Conservation (phyloP, 306 rosid species). For the Corylus americana region DNA sequence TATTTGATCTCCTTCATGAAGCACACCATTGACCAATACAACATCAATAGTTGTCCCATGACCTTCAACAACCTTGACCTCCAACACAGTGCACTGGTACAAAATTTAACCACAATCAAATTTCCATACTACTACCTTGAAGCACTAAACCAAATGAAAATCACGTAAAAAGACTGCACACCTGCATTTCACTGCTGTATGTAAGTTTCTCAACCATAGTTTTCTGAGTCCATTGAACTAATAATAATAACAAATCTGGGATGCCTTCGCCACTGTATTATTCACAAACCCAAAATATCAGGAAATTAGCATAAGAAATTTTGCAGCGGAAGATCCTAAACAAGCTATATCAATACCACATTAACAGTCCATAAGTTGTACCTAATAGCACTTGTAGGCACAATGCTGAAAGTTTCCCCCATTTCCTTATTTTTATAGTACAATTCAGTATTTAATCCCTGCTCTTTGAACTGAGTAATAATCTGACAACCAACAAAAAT, state of each 20-base stretch:
- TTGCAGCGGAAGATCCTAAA: not conserved
- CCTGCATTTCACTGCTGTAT: conserved; percentile 88
- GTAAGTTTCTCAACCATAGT: conserved; percentile 90
- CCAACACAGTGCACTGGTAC: conserved; percentile 91
- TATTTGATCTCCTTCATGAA: conserved; percentile 98
- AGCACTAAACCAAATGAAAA: conserved; percentile 27
- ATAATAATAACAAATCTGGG: conserved; percentile 78
- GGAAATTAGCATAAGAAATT: not conserved
- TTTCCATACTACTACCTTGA: conserved; percentile 22
- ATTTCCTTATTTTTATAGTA: conserved; percentile 85
- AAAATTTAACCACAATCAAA: conserved; percentile 38
- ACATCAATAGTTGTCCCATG: conserved; percentile 99
- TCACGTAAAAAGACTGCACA: conserved; percentile 32
- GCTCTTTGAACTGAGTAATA: conserved; percentile 80
- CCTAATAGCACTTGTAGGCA: conserved; percentile 97
- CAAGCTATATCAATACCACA: not conserved
- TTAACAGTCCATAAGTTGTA: conserved; percentile 28
- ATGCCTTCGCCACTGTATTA: conserved; percentile 87
- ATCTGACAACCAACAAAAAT: conserved; percentile 48
- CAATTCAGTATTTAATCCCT: conserved; percentile 81
- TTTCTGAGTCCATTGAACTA: conserved; percentile 91
- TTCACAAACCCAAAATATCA: conserved; percentile 34
- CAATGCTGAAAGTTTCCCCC: conserved; percentile 95
- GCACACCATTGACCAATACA: conserved; percentile 90
- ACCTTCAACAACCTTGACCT: conserved; percentile 96